phyloP scores from a whole-genome alignment of 2,329 filamentous ascomycete genomes.

The Claviceps spartinae region DNA sequence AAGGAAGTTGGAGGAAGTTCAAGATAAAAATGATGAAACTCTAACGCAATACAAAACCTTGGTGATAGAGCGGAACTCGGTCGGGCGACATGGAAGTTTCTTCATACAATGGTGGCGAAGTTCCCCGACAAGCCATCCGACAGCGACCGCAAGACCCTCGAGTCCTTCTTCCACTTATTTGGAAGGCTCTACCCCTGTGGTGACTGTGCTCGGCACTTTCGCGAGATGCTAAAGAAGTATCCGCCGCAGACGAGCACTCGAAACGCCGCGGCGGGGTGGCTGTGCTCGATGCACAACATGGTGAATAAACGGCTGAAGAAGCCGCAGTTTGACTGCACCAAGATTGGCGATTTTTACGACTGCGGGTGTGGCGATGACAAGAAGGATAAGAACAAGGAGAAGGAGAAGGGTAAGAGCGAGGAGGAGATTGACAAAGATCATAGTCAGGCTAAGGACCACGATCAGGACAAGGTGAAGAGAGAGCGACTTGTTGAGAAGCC shows the following conservation, averaged over 20 bases:
- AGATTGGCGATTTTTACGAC: slow-evolving; percentile 59
- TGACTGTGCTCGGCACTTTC: slow-evolving; percentile 56
- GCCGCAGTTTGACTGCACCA: slow-evolving; percentile 48
- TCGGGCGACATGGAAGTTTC: slow-evolving; percentile 54
- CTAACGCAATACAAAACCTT: background rate
- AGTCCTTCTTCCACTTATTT: slow-evolving; percentile 53
- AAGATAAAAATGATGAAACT: background rate
- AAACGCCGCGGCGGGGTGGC: slow-evolving; percentile 52
- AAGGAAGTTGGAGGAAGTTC: too few species aligned
- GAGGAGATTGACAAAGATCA: slow-evolving; percentile 7
- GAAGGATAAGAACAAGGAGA: slow-evolving; percentile 23
- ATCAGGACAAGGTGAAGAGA: slow-evolving; percentile 4
- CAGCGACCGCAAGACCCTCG: slow-evolving; percentile 49
- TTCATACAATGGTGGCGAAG: slow-evolving; percentile 58
- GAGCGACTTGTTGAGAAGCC: background rate
- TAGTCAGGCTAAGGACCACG: background rate
- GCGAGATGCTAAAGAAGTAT: slow-evolving; percentile 44
- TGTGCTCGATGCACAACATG: slow-evolving; percentile 54
- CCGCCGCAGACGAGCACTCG: slow-evolving; percentile 52
- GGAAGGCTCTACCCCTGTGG: slow-evolving; percentile 57
- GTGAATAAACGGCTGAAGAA: slow-evolving; percentile 53
- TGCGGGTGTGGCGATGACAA: slow-evolving; percentile 56
- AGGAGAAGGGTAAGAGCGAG: slow-evolving; percentile 5
- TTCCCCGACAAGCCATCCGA: slow-evolving; percentile 52
- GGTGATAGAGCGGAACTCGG: slow-evolving; percentile 45